Base-by-base conservation (phyloP, 139 green algal genomes). In the Micromonas commoda region DNA sequence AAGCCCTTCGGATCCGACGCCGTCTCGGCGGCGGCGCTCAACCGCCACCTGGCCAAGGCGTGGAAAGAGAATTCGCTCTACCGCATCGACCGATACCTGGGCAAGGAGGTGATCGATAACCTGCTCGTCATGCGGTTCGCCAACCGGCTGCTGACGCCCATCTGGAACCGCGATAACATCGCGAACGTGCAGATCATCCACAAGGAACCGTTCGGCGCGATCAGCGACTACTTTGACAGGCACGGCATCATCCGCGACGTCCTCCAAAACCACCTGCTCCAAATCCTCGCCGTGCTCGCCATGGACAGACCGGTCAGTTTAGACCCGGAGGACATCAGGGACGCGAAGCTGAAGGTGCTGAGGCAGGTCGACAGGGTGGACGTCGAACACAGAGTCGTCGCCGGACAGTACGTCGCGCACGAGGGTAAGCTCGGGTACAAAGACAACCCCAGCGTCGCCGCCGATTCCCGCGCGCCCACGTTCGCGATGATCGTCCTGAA, bases 31-130 rank as follows among this genome's bases (percentile, higher is more conserved):
- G 60, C 61, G 23, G 81, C 93, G 87, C 88, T 99, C 63, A 81
- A 73, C 19, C 19, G 33, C 13, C 89, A 89, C 9, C 84, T 99
- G 71, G 83, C 84, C 29, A 63, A 89, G 65, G 85, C 96, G 79
- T 83, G 99, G 45, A 84, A 70, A 1, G 95, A 99, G 89, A 93
- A 98, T 4, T 88, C 98, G 85, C 97, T 98, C 33, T 99, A 96
- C 86, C 88, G 95, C 77, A 98, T 99, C 82, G 95, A 99, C 84
- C 95, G 98, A 86, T 99, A 99, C 86, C 89, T 98, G 45, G 95
- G 94, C 81, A 99, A 99, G 85, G 95, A 99, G 89, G 84, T 99
- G 52, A 96, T 99, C 52, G 94, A 99, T 81, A 98, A 99, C 85
- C 85, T 99, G 64, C 94, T 90, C 57, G 93, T 98, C 39, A 87